Conservation (phyloP, 2,329 filamentous ascomycete species). For the Periconia sp. region DNA sequence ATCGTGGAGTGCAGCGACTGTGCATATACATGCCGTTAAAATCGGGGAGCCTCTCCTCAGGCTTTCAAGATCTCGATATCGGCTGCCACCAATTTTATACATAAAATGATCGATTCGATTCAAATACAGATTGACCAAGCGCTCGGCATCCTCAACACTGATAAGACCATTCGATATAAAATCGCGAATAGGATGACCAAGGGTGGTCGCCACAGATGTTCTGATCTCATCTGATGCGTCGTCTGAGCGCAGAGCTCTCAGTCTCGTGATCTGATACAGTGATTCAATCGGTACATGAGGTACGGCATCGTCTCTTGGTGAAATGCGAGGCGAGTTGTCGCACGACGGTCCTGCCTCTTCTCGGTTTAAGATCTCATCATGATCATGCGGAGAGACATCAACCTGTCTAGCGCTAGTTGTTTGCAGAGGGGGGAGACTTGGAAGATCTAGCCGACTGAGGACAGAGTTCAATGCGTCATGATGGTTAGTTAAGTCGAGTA, state of each 20-base stretch:
- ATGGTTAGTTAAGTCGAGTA: conserved; percentile 34
- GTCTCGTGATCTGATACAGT: conserved; percentile 56
- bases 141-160: conserved; percentile 50
- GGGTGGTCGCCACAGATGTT: conserved; percentile 4
- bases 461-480: conserved; percentile 50
- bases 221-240: conserved; percentile 48
- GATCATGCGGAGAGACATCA: conserved; percentile 31
- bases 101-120: conserved; percentile 55
- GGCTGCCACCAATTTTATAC: conserved; percentile 52
- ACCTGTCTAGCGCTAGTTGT: conserved; percentile 16
- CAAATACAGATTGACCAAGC: conserved; percentile 50
- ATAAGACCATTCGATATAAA: conserved; percentile 59
- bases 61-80: conserved; percentile 53
- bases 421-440: conserved; percentile 44
- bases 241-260: conserved; percentile 40
- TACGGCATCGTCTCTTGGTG: conserved; percentile 34
- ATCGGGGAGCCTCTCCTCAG: conserved; percentile 62
- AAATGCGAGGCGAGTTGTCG: conserved; percentile 36
- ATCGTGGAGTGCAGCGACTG: conserved; percentile 65
- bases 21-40: conserved; percentile 62
- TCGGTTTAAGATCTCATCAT: conserved; percentile 46
- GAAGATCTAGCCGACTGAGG: conserved; percentile 46
- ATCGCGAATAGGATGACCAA: conserved; percentile 42
- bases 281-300: conserved; percentile 53
- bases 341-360: conserved; percentile 37